Conservation (phyloP, 2,329 filamentous ascomycete genomes). For the Penicillium vulpinum region DNA sequence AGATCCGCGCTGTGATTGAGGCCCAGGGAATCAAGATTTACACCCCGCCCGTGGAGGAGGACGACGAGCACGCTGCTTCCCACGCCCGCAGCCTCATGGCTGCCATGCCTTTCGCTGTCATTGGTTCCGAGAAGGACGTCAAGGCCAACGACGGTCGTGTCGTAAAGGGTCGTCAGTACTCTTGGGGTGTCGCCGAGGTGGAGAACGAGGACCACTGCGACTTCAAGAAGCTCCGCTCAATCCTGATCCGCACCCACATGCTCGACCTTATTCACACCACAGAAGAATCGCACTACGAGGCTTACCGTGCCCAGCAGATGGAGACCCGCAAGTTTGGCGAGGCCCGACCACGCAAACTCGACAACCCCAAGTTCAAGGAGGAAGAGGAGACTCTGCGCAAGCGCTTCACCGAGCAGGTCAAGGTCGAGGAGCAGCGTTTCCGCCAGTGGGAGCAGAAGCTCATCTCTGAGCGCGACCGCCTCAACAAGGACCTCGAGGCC, state of each 20-base stretch:
- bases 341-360: conserved; percentile 92
- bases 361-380: conserved; percentile 99
- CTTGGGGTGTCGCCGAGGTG: conserved; percentile 98
- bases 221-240: conserved; percentile 99
- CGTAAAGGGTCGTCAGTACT: conserved; percentile 98
- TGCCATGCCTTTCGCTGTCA: conserved; percentile 98
- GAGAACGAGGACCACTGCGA: conserved; percentile 99
- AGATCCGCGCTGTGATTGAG: conserved; percentile 95
- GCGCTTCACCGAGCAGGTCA: conserved; percentile 99
- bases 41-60: conserved; percentile 94
- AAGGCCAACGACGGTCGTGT: conserved; percentile 94
- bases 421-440: conserved; percentile 99
- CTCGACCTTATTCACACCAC: conserved; percentile 99
- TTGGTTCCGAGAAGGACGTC: conserved; percentile 98
- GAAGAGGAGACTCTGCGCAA: conserved; percentile 98
- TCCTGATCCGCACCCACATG: conserved; percentile 99
- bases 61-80: conserved; percentile 92
- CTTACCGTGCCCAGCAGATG: conserved; percentile 99
- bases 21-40: conserved; percentile 99
- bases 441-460: conserved; percentile 99
- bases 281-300: conserved; percentile 98
- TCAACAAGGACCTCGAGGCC: conserved; percentile 99
- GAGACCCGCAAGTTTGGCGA: conserved; percentile 99
- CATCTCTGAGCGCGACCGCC: conserved; percentile 94
- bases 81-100: conserved; percentile 93